Base-by-base conservation (phyloP, 352 stramenopile genomes). In the Globisporangium nunn region DNA sequence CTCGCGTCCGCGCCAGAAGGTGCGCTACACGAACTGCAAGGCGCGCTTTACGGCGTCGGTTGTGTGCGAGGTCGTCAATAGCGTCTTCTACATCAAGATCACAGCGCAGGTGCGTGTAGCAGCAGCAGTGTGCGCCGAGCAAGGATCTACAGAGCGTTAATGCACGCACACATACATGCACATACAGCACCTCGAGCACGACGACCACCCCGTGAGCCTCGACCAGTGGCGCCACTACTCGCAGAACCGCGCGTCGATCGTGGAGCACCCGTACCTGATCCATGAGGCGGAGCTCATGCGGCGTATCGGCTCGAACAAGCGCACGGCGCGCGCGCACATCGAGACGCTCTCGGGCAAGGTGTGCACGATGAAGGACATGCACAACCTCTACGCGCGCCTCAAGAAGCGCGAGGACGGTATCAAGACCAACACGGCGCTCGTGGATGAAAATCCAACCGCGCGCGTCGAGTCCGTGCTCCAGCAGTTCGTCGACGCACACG, bases 311-410 rank as follows among this genome's bases (percentile, higher is more conserved):
- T 87, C 79, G 51, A 87, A 82, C 67, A 89, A 89, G 60, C 72
- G 72, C 58, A 71, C 68, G 6, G 70, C 75, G 7, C 74, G 74
- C 31, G 67, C 79, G 35, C 79, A 87, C 55, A 85, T 89, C 39
- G 76, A 87, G 62, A 76, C 64, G 15, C 63, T 89, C 30, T 81
- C 72, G 31, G 79, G 79, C 17, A 81, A 81, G 57, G 71, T 86
- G 14, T 89, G 79, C 50, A 89, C 79, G 28, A 89, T 87, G 74
- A 89, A 89, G 52, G 79, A 87, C 58, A 89, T 87, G 79, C 79
- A 89, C 66, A 89, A 89, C 50, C 49, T 89, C 47, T 87, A 77
- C 49, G 71, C 79, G 39, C 73, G 75, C 3, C 62, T 89, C 12
- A 80, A 81, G 63, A 78, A 79, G 50, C 75, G 75, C 14, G 79